Evolutionary conservation across 2,329 filamentous ascomycete species (phyloP), one percentile per base, ranked within the genome.

Genomic region (Ascomycota sp.): DNA sequence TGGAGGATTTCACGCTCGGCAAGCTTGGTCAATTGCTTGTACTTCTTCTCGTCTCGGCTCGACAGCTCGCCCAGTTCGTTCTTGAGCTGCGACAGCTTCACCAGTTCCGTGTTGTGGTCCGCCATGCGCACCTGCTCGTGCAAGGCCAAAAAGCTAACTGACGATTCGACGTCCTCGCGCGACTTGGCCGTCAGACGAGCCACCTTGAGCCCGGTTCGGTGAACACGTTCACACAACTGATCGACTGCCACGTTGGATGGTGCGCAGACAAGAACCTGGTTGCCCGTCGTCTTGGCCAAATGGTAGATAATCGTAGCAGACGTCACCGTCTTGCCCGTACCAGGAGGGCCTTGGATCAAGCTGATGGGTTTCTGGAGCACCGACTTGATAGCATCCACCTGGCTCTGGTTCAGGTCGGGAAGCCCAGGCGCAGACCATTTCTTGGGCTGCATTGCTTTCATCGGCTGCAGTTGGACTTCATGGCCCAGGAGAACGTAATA

Each of bases 221-320:
- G 86, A 37, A 98, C 86, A 28, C 91, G 82, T 55, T 98, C 89
- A 48, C 89, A 98, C 20, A 98, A 74, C 54, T 98, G 89, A 46
- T 98, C 89, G 20, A 98, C 89, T 7, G 89, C 89, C 37, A 98
- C 89, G 62, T 98, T 98, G 29, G 89, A 98, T 1, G 89, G 89
- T 11, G 89, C 89, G 45, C 89, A 98, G 27, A 98, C 89, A 23
- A 98, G 64, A 4, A 98, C 86, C 46, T 93, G 89, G 31, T 85
- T 83, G 38, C 78, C 83, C 42, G 85, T 95, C 54, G 91, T 78
- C 58, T 93, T 95, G 40, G 83, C 82, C 34, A 98, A 63, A 49
- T 98, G 89, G 47, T 94, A 95, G 48, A 98, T 98, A 50, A 98
- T 92, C 2, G 89, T 98, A 22, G 89, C 89, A 23, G 89, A 98